Evolutionary conservation across 1,284 basidiomycete genomes (phyloP), one percentile per base, ranked within the genome.

Genomic region (Macrocystidia cucumis): DNA sequence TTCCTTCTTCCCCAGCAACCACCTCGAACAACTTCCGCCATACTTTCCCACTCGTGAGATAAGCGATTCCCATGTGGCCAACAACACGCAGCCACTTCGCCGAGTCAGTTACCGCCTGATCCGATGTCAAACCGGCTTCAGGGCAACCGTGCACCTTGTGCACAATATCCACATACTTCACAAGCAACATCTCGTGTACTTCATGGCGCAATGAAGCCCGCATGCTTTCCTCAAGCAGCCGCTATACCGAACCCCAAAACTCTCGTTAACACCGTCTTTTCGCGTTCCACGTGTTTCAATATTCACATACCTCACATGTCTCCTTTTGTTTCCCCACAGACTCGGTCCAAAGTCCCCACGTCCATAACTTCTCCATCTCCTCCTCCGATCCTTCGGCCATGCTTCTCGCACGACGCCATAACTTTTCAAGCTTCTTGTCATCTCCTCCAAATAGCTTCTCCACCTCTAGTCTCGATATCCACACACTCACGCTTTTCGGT

Each of bases 401-500:
- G 5, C 44, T 45, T 32, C 70, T 55, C 13, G 72, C 72, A 41
- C 64, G 60, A 24, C 43, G 46, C 70, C 69, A 73, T n/a, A n/a
- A n/a, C 56, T 12, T 49, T 35, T 22, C 52, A 47, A 32, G 60
- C 53, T 11, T 47, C 24, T 24, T 18, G 16, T 24, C 25, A 30
- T 27, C 36, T 8, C 24, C 46, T 44, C 38, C 48, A 34, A 60
- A 58, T 12, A 42, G 43, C 24, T 51, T 49, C 48, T 77, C 72
- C 4, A 61, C 65, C 16, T 59, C 60, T 6, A 80, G 59, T 14
- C 73, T 60, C 13, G 66, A 65, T 12, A 78, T 50, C 77, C 78
- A 80, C 12, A 80, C 59, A 20, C 43, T 40, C 16, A 63, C 52
- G 34, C 59, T 55, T 16, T 47, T 32, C 22, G 60, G 58, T 28